Conservation (phyloP, 2,329 filamentous ascomycete species). For the Cladophialophora yegresii region DNA sequence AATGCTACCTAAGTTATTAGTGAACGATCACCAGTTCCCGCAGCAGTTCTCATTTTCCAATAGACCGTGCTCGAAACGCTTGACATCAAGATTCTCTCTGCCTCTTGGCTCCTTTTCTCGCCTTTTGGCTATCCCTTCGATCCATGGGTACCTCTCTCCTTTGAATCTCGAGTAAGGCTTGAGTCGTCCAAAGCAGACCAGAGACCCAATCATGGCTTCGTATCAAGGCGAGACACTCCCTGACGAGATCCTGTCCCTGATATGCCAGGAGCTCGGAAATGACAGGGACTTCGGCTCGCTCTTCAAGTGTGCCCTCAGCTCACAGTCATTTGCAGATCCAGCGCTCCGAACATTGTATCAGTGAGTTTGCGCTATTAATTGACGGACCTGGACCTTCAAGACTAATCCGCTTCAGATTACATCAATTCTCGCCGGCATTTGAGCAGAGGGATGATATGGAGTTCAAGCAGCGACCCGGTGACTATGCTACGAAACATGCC, state of each 20-base stretch:
- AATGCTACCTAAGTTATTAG: too few species aligned
- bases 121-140: neutral
- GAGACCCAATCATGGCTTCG: conserved; percentile 17
- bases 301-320: conserved; percentile 60
- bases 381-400: neutral
- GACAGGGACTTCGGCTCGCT: conserved; percentile 62
- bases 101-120: neutral
- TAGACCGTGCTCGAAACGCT: neutral
- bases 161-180: neutral
- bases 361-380: conserved; percentile 44
- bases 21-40: neutral
- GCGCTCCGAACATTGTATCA: conserved; percentile 66
- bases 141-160: neutral
- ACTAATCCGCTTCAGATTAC: conserved; percentile 21
- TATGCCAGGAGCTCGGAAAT: conserved; percentile 61
- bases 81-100: neutral
- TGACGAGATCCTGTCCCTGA: conserved; percentile 37
- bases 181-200: neutral
- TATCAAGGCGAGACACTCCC: conserved; percentile 27
- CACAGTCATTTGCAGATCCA: conserved; percentile 58
- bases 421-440: conserved; percentile 34
- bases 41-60: neutral
- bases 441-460: conserved; percentile 35
- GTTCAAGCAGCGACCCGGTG: conserved; percentile 22
- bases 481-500: conserved; percentile 35